Conservation (phyloP, 257 asterid genomes). For the Sherardia arvensis region DNA sequence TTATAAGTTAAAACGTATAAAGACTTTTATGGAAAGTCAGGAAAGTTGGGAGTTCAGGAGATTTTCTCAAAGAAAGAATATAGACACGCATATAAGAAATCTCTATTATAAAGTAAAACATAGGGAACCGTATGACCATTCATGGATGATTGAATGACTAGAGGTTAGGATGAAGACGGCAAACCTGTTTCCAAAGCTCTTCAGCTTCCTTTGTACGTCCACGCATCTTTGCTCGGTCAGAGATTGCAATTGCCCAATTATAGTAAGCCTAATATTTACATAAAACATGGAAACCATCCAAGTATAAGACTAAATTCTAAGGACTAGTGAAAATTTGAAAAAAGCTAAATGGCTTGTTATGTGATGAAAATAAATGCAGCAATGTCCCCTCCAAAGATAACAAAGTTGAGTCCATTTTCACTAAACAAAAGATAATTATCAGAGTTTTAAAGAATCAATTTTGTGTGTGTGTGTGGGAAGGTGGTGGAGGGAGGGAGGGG, state of each 20-base stretch:
- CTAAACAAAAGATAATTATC: neutral
- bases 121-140: neutral
- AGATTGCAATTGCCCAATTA: conserved; percentile 98
- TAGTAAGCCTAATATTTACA: conserved; percentile 71
- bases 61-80: no score
- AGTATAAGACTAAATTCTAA: neutral
- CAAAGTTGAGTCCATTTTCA: neutral
- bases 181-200: conserved; percentile 94
- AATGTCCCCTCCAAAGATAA: neutral
- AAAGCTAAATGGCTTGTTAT: neutral
- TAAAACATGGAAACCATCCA: neutral
- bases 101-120: no score
- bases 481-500: no score
- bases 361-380: neutral
- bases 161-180: neutral
- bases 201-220: conserved; percentile 99
- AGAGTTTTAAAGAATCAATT: neutral
- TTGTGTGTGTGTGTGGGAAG: no score
- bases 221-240: conserved; percentile 97
- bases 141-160: neutral
- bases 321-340: neutral
- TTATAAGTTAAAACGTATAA: no score
- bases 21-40: no score
- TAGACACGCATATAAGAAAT: no score
- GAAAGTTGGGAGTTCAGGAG: no score